These are phyloP conservation scores for Ophiosphaerella herpotricha DNA, from an alignment of 2,329 filamentous ascomycete genomes.

Conservation along the genomic window DNA sequence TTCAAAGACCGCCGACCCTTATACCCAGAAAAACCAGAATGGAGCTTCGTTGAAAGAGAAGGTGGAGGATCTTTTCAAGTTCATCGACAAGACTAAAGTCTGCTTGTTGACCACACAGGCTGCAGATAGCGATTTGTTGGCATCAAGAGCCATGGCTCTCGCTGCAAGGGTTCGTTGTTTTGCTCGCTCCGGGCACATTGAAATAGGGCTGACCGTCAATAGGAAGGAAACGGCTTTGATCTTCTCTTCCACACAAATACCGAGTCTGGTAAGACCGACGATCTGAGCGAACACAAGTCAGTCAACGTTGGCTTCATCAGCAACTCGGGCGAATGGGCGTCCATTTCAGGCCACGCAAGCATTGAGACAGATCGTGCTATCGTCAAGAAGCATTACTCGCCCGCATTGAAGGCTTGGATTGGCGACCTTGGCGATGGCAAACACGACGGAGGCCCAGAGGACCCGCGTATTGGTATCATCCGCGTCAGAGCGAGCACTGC, in stretches of 20 bases:
- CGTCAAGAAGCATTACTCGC: conserved; percentile 72
- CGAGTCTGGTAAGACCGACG: conserved; percentile 84
- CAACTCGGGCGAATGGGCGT: conserved; percentile 80
- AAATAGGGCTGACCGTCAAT: conserved; percentile 6
- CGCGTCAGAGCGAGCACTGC: conserved; percentile 73
- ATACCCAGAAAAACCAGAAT: conserved; percentile 75
- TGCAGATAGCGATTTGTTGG: conserved; percentile 66
- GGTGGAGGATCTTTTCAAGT: conserved; percentile 72
- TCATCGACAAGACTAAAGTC: conserved; percentile 76
- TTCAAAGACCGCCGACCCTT: conserved; percentile 68
- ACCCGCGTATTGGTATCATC: conserved; percentile 82
- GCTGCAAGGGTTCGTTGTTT: conserved; percentile 68
- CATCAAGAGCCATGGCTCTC: conserved; percentile 84
- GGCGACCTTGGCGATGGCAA: conserved; percentile 78
- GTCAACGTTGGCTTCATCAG: conserved; percentile 85
- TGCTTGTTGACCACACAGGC: conserved; percentile 86
- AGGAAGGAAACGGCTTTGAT: conserved; percentile 80
- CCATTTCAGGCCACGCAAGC: conserved; percentile 72
- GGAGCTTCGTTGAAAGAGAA: conserved; percentile 75
- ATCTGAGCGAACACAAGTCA: conserved; percentile 71
- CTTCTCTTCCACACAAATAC: conserved; percentile 92
- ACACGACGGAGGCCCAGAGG: conserved; percentile 80
- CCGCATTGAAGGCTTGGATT: conserved; percentile 78
- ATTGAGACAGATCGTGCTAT: conserved; percentile 71
- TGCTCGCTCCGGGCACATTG: neutral